Evolutionary conservation across 75 land plant genomes (phyloP), one percentile per base, ranked within the genome.

Genomic region (Sequoia sempervirens): DNA sequence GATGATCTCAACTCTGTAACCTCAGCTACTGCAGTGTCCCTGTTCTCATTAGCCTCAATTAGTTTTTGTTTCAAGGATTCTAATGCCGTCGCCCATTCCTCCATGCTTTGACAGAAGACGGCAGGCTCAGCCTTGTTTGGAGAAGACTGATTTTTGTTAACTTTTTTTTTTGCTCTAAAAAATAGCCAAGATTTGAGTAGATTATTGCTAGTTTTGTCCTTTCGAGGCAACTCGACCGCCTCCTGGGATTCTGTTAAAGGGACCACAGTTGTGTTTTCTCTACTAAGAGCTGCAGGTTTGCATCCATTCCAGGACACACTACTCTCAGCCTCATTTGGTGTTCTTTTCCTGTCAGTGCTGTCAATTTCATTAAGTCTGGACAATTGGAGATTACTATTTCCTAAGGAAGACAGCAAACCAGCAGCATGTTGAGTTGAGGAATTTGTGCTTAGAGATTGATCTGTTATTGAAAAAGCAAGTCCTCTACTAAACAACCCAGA

Each of bases 1-100:
- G 98, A 92, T 26, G 89, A 86, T 82, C 83, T 93, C 92, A 96
- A 88, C 83, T 93, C 95, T 2, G 87, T 9, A n/a, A 90, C 98
- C 83, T 96, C 96, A 54, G 83, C 85, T 32, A 92, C 83, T 15
- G 96, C 96, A 26, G 93, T 88, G 76, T 91, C 94, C 75, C 91
- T 78, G 81, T 85, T 91, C 85, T 91, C 89, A 81, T 92, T 88
- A 11, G 97, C 95, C 82, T 92, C 89, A 13, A 85, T 37, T 1
- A 93, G 85, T 85, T 93, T 89, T 78, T 85, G 92, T 87, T 92
- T 93, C 85, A 93, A 68, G 28, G 85, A 58, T 13, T 92, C 93
- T 23, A 90, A 47, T 3, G 88, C 85, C 64, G 89, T 84, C 36
- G 90, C 90, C 82, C 83, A 84, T 30, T 91, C 89, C 83, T 87